phyloP scores from a whole-genome alignment of 2,329 filamentous ascomycete genomes.

The Dothiorella sarmentorum region DNA sequence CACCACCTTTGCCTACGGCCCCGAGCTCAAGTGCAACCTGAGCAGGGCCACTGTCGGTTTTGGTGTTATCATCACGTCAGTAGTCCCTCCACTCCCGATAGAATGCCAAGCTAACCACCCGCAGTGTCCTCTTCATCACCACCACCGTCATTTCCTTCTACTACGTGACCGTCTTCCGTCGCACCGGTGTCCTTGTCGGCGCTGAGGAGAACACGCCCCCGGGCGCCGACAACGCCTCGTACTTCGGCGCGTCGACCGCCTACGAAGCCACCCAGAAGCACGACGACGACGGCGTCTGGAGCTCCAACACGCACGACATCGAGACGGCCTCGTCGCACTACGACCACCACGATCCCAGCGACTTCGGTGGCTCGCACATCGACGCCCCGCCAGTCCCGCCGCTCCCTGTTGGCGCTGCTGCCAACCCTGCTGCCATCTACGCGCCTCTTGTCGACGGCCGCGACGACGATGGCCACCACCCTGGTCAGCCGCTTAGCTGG shows the following conservation, averaged over 20 bases:
- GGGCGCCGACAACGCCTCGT: slow-evolving; percentile 23
- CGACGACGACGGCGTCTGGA: slow-evolving; percentile 39
- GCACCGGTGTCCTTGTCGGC: slow-evolving; percentile 53
- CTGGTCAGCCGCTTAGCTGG: slow-evolving; percentile 39
- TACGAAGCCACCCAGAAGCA: slow-evolving; percentile 6
- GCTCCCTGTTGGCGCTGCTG: neutral
- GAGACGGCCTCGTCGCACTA: slow-evolving; percentile 30
- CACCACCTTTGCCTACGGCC: slow-evolving; percentile 55
- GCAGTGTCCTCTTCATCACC: slow-evolving; percentile 52
- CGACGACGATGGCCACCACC: slow-evolving; percentile 40
- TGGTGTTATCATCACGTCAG: slow-evolving; percentile 56
- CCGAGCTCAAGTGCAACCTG: slow-evolving; percentile 53
- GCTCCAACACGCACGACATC: slow-evolving; percentile 41
- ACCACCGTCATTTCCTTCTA: slow-evolving; percentile 54
- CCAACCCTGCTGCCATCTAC: slow-evolving; percentile 1
- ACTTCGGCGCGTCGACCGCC: slow-evolving; percentile 7
- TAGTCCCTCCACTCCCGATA: slow-evolving; percentile 12
- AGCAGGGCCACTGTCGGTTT: slow-evolving; percentile 55
- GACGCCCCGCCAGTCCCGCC: slow-evolving; percentile 9
- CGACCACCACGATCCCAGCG: slow-evolving; percentile 42
- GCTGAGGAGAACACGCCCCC: slow-evolving; percentile 23
- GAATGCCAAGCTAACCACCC: neutral
- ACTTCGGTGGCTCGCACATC: slow-evolving; percentile 19
- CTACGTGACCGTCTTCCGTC: slow-evolving; percentile 55
- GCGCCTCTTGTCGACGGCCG: slow-evolving; percentile 21